Base-by-base conservation (phyloP, 352 stramenopile species). In the Phytopythium montanum region DNA sequence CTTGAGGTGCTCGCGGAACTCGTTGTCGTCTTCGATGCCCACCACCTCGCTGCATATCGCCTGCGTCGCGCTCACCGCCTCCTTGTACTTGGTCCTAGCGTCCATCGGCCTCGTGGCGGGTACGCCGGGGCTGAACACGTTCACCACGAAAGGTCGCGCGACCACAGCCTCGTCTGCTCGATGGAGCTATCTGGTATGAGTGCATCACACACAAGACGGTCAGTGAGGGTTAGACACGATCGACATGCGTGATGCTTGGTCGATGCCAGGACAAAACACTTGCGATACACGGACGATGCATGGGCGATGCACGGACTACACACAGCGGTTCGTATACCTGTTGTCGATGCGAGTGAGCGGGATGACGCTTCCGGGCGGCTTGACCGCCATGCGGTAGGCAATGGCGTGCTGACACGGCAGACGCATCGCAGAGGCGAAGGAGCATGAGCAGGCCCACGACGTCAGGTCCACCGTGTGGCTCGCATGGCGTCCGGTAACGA, bases 361-460 rank as follows among this genome's bases (percentile, higher is more conserved):
- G 29, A 73, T 68, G 6, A 51, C 29, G 2, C 31, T 2, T 2
- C 42, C 34, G 21, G 41, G 13, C 19, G n/a, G n/a, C 2, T 63
- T 46, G 18, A 13, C 39, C 14, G 2, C 36, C 31, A 62, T 65
- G 10, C 59, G 50, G 26, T 61, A 73, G 16, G 62, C 62, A 9
- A 69, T 73, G 1, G 56, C 59, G 25, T 73, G 66, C 1, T 55
- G 42, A 23, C 59, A 73, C 4, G 52, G 66, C 2, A 73, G 42
- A 16, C 41, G 38, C 56, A 69, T 66, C 3, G 57, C 21, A 2
- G 1, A 26, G 4, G 59, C 50, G 39, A 73, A 73, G 6, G 31
- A n/a, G 49, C 63, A 69, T 3, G 58, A 50, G 41, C 60, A 75
- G 0, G 34, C 25, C 46, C 45, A 75, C 12, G 42, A 44, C 3